Evolutionary conservation across 2,329 filamentous ascomycete genomes (phyloP).

Genomic region (Taxawa tesnikishii): DNA sequence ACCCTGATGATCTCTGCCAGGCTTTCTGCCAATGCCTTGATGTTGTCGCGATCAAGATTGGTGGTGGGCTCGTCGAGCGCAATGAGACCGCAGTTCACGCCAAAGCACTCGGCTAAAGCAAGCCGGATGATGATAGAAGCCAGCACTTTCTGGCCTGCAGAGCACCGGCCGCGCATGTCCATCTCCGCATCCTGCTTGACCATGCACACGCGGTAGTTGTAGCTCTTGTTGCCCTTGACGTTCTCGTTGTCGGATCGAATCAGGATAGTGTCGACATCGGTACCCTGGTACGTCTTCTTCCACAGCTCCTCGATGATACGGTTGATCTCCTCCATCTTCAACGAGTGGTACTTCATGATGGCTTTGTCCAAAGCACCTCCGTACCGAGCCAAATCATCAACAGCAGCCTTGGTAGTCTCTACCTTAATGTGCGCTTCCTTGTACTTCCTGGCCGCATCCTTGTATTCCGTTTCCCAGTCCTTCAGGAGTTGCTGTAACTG

Average conservation of each 20-base stretch:
- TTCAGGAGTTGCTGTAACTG: slow-evolving; percentile 59
- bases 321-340: slow-evolving; percentile 99
- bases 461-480: slow-evolving; percentile 80
- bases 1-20: slow-evolving; percentile 78
- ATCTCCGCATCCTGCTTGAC: slow-evolving; percentile 94
- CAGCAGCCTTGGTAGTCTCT: slow-evolving; percentile 81
- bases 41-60: slow-evolving; percentile 92
- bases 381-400: slow-evolving; percentile 80
- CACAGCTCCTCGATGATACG: slow-evolving; percentile 90
- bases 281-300: slow-evolving; percentile 92
- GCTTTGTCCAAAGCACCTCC: slow-evolving; percentile 79
- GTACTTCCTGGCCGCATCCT: slow-evolving; percentile 67
- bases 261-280: slow-evolving; percentile 90
- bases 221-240: slow-evolving; percentile 61
- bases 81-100: slow-evolving; percentile 88
- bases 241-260: slow-evolving; percentile 86
- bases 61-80: slow-evolving; percentile 96
- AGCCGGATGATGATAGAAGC: slow-evolving; percentile 96
- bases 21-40: slow-evolving; percentile 72
- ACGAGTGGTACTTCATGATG: slow-evolving; percentile 89
- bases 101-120: slow-evolving; percentile 91
- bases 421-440: slow-evolving; percentile 82
- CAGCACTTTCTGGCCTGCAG: slow-evolving; percentile 90
- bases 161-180: slow-evolving; percentile 98
- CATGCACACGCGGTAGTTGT: slow-evolving; percentile 98